phyloP scores from a whole-genome alignment of 352 stramenopile species.

The Pilasporangium apinafurcum region DNA sequence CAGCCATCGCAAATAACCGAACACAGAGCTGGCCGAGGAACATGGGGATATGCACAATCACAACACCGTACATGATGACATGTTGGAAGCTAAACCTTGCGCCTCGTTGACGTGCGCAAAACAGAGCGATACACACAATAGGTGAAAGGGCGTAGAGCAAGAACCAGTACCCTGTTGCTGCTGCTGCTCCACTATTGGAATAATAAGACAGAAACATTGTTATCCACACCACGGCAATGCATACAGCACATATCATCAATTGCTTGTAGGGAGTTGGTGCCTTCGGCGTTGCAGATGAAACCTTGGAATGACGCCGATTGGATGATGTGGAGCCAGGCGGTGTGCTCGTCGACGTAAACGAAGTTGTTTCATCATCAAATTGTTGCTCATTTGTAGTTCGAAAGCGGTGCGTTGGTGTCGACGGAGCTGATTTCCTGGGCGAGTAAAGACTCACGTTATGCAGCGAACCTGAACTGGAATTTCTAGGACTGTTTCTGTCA shows the following conservation, averaged over 20 bases:
- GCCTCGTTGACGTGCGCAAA: constrained; percentile 32
- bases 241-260: constrained; percentile 33
- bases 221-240: constrained; percentile 40
- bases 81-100: constrained; percentile 55
- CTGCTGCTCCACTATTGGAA: constrained; percentile 16
- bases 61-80: constrained; percentile 58
- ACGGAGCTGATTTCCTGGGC: too few species aligned
- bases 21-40: constrained; percentile 82
- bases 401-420: neutral
- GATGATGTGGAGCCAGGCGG: neutral
- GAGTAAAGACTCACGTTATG: constrained; percentile 12
- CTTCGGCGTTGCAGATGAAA: constrained; percentile 7
- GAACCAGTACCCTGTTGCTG: constrained; percentile 46
- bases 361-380: too few species aligned
- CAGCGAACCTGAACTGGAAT: neutral
- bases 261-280: constrained; percentile 14
- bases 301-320: neutral
- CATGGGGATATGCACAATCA: constrained; percentile 74
- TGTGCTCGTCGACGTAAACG: too few species aligned
- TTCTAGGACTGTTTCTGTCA: neutral
- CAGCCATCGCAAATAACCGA: constrained; percentile 58
- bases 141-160: constrained; percentile 56
- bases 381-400: too few species aligned
- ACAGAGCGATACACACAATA: constrained; percentile 48
- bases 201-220: constrained; percentile 72